Base-by-base conservation (phyloP, 352 stramenopile species). In the Nothophytophthora sp. region DNA sequence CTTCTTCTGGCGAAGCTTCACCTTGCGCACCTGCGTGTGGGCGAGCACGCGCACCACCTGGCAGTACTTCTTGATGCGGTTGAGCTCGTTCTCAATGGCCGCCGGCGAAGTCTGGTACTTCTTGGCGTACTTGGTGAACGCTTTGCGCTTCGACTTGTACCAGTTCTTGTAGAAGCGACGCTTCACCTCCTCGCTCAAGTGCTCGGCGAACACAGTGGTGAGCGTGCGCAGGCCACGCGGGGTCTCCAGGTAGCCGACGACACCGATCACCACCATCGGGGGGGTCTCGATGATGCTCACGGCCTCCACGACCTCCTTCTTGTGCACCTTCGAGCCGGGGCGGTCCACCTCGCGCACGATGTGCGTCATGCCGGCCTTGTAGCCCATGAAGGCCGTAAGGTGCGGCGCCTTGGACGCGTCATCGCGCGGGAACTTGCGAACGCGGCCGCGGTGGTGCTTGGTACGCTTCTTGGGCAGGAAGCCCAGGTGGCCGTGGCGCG, bases 81-180 rank as follows among this genome's bases (percentile, higher is more conserved):
- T 97, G 46, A 99, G 84, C 85, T 99, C 97, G 61, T 96, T 93
- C 65, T 98, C 94, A 63, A 99, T 97, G 60, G 97, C 86, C 8
- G 73, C 75, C 35, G 77, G 80, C 52, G 84, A 86, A 37, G 97
- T 97, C 53, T 95, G 84, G 90, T 98, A 99, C 85, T 99, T 99
- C 86, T 99, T 99, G 55, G 97, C 96, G 82, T 99, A 99, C 86
- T 99, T 99, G 81, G 97, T 99, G 90, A 99, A 99, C 50, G 98
- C 98, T 97, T 99, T 99, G 55, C 98, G 97, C 97, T 99, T 99
- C 70, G 82, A 96, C 67, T 96, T 96, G 87, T 99, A 99, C 98
- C 98, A 99, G 94, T 99, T 99, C 96, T 99, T 99, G 97, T 99
- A 99, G 80, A 99, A 98, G 70, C 97, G 95, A 87, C 97, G 95